A percentile compares a stretch with the other conserved stretches of the same genome.
Evolutionary conservation across 1,139 yeast genomes (phyloP).

Genomic region (Wickerhamomyces sp.): DNA sequence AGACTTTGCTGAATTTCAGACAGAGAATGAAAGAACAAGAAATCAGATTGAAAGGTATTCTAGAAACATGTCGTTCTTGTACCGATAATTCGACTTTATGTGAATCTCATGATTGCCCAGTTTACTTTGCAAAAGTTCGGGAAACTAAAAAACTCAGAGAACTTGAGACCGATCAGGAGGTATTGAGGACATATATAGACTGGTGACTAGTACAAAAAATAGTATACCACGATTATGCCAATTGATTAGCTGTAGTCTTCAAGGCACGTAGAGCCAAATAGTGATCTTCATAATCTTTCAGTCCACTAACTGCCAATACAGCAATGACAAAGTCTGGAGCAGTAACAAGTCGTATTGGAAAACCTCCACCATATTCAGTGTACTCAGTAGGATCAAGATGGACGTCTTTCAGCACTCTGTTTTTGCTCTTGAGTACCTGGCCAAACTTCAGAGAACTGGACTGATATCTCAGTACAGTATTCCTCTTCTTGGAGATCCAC

Average conservation of each 20-base stretch:
- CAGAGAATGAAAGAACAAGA: slow-evolving; percentile 18
- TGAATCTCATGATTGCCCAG: slow-evolving; percentile 35
- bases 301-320: slow-evolving; percentile 44
- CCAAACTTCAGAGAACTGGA: slow-evolving; percentile 40
- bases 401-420: slow-evolving; percentile 30
- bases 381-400: slow-evolving; percentile 32
- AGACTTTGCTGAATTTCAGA: slow-evolving; percentile 22
- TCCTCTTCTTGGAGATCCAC: slow-evolving; percentile 42
- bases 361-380: slow-evolving; percentile 45
- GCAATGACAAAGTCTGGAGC: slow-evolving; percentile 34
- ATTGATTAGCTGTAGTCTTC: background rate
- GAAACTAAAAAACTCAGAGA: slow-evolving; percentile 17
- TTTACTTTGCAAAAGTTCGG: slow-evolving; percentile 30
- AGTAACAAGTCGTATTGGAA: slow-evolving; percentile 35
- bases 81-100: slow-evolving; percentile 22
- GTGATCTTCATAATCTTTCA: slow-evolving; percentile 45
- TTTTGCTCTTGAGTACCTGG: slow-evolving; percentile 31
- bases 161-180: slow-evolving; percentile 7
- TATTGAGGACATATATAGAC: slow-evolving; percentile 3
- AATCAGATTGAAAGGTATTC: slow-evolving; percentile 16
- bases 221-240: background rate
- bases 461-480: slow-evolving; percentile 37
- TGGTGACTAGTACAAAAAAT: slow-evolving; percentile 6
- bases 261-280: slow-evolving; percentile 26
- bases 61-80: slow-evolving; percentile 28